These are phyloP conservation scores for Fusarium tanahbumbuense DNA, from an alignment of 2,329 filamentous ascomycete species.

Conservation along the genomic window DNA sequence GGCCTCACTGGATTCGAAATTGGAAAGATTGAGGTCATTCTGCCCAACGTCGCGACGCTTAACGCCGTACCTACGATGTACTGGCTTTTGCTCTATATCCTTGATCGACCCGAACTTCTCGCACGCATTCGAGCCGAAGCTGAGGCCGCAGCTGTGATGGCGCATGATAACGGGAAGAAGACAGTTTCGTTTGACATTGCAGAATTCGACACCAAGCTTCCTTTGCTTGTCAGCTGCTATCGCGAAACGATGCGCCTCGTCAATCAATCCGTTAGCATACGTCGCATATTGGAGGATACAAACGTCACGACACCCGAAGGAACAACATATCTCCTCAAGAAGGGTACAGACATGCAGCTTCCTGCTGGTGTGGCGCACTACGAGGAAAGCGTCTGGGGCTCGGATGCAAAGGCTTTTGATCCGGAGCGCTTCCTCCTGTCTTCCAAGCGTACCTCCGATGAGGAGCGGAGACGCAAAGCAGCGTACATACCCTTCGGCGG, in stretches of 20 bases:
- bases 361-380: slow-evolving; percentile 43
- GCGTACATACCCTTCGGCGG: slow-evolving; percentile 51
- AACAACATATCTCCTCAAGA: slow-evolving; percentile 47
- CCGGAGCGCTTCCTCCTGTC: slow-evolving; percentile 41
- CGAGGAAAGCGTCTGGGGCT: slow-evolving; percentile 41
- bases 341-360: slow-evolving; percentile 47
- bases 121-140: slow-evolving; percentile 36
- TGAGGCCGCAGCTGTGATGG: background rate
- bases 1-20: slow-evolving; percentile 46
- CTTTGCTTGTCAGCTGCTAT: slow-evolving; percentile 58
- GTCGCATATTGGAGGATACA: slow-evolving; percentile 57
- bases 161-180: background rate
- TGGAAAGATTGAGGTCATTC: slow-evolving; percentile 47
- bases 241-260: slow-evolving; percentile 58
- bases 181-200: slow-evolving; percentile 51
- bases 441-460: slow-evolving; percentile 1
- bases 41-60: slow-evolving; percentile 47
- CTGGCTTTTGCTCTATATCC: slow-evolving; percentile 51
- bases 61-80: slow-evolving; percentile 55
- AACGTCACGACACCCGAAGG: slow-evolving; percentile 46
- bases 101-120: slow-evolving; percentile 44
- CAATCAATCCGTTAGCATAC: slow-evolving; percentile 53
- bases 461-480: slow-evolving; percentile 34
- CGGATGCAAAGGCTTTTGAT: slow-evolving; percentile 36
- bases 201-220: slow-evolving; percentile 53